Conservation (phyloP, 2,329 filamentous ascomycete species). For the Xylariaceae sp. region DNA sequence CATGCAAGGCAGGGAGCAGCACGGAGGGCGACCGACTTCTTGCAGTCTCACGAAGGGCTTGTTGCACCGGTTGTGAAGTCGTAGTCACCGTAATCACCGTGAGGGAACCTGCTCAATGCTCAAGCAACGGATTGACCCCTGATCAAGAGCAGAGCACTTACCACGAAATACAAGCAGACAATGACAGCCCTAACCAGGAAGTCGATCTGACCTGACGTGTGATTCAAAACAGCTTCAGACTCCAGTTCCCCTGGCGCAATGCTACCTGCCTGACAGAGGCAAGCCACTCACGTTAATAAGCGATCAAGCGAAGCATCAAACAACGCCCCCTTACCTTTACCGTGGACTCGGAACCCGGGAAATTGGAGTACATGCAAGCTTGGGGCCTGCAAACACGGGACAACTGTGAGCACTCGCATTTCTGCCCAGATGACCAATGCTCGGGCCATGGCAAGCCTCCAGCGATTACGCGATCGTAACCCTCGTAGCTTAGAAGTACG, state of each 20-base stretch:
- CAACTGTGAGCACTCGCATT: not conserved
- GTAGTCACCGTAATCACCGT: not conserved
- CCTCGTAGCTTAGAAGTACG: not conserved
- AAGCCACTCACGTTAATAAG: not conserved
- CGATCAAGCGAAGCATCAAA: not conserved
- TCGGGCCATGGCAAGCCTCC: not conserved
- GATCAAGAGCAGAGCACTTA: too few species aligned
- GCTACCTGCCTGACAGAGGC: not conserved
- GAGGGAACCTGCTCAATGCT: not conserved
- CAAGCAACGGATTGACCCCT: not conserved
- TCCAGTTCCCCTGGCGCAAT: not conserved
- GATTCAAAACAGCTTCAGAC: not conserved
- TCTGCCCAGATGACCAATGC: not conserved
- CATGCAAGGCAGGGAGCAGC: not conserved
- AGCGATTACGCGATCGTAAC: not conserved
- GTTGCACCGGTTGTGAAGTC: not conserved
- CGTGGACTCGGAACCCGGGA: conserved; percentile 4
- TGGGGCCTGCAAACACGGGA: not conserved
- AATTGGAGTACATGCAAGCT: conserved; percentile 2
- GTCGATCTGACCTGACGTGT: not conserved
- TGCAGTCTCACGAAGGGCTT: not conserved
- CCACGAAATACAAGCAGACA: too few species aligned
- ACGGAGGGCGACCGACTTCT: not conserved
- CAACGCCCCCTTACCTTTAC: not conserved
- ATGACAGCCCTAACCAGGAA: not conserved